These are phyloP conservation scores for Platismatia glauca DNA, from an alignment of 495 filamentous ascomycete genomes.

Conservation along the genomic window DNA sequence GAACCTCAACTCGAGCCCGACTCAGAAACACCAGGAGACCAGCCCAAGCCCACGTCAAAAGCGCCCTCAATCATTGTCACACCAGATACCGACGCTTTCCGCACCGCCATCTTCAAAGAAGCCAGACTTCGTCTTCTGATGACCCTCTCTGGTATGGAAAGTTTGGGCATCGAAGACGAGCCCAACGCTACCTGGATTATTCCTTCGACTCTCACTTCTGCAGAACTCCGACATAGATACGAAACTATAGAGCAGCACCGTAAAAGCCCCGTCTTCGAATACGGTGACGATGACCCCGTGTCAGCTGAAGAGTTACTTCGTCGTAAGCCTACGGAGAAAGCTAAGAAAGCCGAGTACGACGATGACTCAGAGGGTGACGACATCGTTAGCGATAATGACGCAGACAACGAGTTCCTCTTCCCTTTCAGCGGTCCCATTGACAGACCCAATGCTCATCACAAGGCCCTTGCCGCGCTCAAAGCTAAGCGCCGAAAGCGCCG, in stretches of 20 bases:
- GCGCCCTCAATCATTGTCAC: constrained; percentile 43
- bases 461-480: constrained; percentile 42
- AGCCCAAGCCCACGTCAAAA: neutral
- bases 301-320: constrained; percentile 57
- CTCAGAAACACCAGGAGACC: neutral
- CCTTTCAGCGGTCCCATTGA: constrained; percentile 55
- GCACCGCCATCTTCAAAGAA: constrained; percentile 75
- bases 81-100: constrained; percentile 57
- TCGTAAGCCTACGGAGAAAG: constrained; percentile 48
- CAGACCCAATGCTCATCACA: constrained; percentile 35
- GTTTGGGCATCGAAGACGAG: constrained; percentile 59
- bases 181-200: constrained; percentile 72
- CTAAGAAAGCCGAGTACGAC: constrained; percentile 35
- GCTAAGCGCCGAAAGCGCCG: constrained; percentile 44
- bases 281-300: constrained; percentile 52
- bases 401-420: constrained; percentile 61
- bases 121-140: constrained; percentile 84
- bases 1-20: neutral
- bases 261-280: constrained; percentile 61
- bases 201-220: constrained; percentile 54
- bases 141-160: constrained; percentile 61
- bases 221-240: constrained; percentile 52
- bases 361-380: constrained; percentile 52
- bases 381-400: constrained; percentile 36
- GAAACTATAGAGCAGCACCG: constrained; percentile 61